These are phyloP conservation scores for Rubia balearica DNA, from an alignment of 305 asterid genomes.

Conservation along the genomic window DNA sequence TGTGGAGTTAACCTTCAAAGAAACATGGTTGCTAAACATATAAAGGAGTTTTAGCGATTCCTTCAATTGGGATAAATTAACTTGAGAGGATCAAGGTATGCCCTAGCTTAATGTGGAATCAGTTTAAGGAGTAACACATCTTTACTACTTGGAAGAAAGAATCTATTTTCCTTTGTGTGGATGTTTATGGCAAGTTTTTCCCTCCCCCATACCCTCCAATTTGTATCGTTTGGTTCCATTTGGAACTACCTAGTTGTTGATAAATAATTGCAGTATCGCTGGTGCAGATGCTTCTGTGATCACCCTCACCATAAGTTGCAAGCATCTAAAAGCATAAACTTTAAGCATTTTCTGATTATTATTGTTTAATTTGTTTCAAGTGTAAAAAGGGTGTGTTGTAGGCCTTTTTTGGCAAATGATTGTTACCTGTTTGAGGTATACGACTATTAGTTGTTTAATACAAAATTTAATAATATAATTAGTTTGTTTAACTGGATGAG, in stretches of 20 bases:
- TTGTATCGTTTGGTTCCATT: not conserved
- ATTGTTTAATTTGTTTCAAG: not conserved
- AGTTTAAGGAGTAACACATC: not conserved
- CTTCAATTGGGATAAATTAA: not conserved
- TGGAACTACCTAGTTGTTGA: not conserved
- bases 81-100: not conserved
- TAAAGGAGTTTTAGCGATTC: not conserved
- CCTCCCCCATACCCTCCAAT: no score
- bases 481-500: no score
- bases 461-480: not conserved
- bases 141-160: not conserved
- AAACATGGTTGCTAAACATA: not conserved
- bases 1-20: not conserved
- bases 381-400: not conserved
- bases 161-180: conserved; percentile 5
- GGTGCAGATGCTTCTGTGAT: not conserved
- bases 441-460: not conserved
- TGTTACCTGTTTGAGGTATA: not conserved
- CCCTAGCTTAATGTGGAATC: not conserved
- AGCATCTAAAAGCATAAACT: not conserved
- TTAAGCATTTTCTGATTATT: not conserved
- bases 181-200: not conserved
- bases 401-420: not conserved
- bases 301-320: not conserved
- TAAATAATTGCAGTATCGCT: not conserved